Evolutionary conservation across 1,284 basidiomycete species (phyloP), one percentile per base, ranked within the genome.

Genomic region (Vanrija humicola): DNA sequence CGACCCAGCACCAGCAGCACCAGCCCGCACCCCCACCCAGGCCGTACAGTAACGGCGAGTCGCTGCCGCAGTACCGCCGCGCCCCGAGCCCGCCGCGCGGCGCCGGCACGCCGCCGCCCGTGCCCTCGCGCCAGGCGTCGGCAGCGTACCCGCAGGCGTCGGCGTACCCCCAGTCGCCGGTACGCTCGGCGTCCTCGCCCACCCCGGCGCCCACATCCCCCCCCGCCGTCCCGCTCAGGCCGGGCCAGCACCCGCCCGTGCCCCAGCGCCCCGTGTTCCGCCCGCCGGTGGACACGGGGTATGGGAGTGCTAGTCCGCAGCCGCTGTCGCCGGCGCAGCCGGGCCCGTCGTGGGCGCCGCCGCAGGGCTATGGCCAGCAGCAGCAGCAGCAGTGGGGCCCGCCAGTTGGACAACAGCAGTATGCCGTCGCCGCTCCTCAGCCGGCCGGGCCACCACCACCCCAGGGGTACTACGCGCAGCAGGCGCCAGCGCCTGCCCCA

Each of bases 41-140:
- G n/a, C 19, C 40, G 40, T n/a, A 4, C 16, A 9, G 7, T 5
- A 46, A 46, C 44, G 44, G 44, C 10, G 46, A 47, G 63, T 29
- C 39, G 14, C 57, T 72, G 16, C 72, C 70, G 0, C 63, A 65
- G 43, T 73, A 72, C 44, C 53, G 62, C 14, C 46, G 67, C 12
- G 60, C 65, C 0, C 69, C 66, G 2, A 66, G 59, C 12, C 69
- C 69, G 4, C 64, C 69, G 5, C 6, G 28, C 28, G 28, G 28
- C 34, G 34, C 34, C 34, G 9, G 10, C 34, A 34, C 34, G 34
- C 34, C 34, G 34, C 34, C 34, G 63, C 61, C n/a, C 60, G 63
- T 47, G 56, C 58, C 6, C 52, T 51, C 39, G 10, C 61, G 62
- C 5, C 62, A 65, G 38, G 29, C 55, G 19, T 63, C 56, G 21